Evolutionary conservation across 768 basidiomycete genomes (phyloP), one percentile per base, ranked within the genome.

Genomic region (Boletus subparvulus): DNA sequence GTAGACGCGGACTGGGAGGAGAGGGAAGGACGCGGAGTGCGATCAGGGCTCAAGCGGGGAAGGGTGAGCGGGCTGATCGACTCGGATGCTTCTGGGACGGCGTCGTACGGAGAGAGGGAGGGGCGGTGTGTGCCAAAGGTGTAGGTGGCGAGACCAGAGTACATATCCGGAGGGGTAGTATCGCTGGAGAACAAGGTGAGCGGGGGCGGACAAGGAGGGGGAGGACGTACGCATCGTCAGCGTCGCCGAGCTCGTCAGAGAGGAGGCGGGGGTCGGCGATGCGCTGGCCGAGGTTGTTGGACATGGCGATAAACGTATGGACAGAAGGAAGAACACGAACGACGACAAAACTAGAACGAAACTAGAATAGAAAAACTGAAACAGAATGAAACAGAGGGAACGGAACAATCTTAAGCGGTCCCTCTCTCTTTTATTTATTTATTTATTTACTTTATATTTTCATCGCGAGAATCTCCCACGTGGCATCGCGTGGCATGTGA

Each of bases 1-100:
- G 42, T 7, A 6, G 54, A 44, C 43, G 47, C 43, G 17, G 55
- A 19, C 6, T 68, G 43, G 33, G 58, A 56, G 21, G 73, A 74
- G 35, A 80, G 63, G 26, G 80, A 80, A 11, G 74, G 75, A 40
- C 80, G 77, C 6, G 80, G 79, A 0, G 80, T 80, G 37, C 71
- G 74, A 61, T 81, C 77, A 19, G 70, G 46, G 37, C 72, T 74
- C 41, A 55, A n/a, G 12, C 64, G 55, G 24, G 55, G 62, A 4
- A 60, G 61, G 3, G 73, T 68, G 55, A 80, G 74, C 0, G 77
- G 78, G 45, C 76, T 77, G 62, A 77, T 69, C 40, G 60, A 54
- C 33, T 69, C 68, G 43, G 70, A 50, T 21, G 64, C 45, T 11
- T 66, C 66, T 21, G 58, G 26, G n/a, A 3, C 24, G 7, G 54